Conservation (phyloP, 441 rosid genomes). For the Sinapis alba region DNA sequence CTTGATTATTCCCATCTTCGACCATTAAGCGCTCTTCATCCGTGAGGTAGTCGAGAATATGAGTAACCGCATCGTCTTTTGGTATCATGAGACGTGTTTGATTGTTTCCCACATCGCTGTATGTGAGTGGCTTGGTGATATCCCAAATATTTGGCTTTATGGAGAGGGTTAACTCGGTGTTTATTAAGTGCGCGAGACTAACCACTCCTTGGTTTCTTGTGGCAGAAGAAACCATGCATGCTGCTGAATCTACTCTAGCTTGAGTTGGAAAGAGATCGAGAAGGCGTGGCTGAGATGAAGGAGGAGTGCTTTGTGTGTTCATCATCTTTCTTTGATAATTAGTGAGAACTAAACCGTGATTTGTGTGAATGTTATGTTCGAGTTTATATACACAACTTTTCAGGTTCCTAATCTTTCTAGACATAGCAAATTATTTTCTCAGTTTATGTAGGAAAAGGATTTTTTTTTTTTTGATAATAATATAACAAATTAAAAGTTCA, state of each 20-base stretch:
- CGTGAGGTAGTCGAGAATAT: not conserved
- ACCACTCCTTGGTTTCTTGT: not conserved
- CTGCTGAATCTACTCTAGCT: not conserved
- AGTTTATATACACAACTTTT: not conserved
- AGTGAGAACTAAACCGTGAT: not conserved
- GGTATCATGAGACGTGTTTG: not conserved
- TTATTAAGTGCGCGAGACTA: not conserved
- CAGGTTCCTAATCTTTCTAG: not conserved
- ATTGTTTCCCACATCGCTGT: not conserved
- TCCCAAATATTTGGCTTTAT: not conserved
- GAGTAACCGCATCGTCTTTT: not conserved
- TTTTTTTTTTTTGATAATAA: not conserved
- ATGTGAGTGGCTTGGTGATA: not conserved
- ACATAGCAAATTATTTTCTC: not conserved
- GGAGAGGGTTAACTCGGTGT: not conserved
- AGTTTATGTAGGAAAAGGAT: not conserved
- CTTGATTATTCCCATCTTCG: not conserved
- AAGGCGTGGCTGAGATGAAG: not conserved
- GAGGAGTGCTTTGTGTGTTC: not conserved
- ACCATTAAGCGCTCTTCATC: not conserved
- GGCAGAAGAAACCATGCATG: not conserved
- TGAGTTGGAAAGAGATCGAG: not conserved
- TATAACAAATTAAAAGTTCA: not conserved
- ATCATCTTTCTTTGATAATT: not conserved
- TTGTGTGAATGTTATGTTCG: not conserved